A percentile compares a stretch with the other conserved stretches of the same genome.
phyloP scores from a whole-genome alignment of 306 rosid species.

The Sesbania bispinosa region DNA sequence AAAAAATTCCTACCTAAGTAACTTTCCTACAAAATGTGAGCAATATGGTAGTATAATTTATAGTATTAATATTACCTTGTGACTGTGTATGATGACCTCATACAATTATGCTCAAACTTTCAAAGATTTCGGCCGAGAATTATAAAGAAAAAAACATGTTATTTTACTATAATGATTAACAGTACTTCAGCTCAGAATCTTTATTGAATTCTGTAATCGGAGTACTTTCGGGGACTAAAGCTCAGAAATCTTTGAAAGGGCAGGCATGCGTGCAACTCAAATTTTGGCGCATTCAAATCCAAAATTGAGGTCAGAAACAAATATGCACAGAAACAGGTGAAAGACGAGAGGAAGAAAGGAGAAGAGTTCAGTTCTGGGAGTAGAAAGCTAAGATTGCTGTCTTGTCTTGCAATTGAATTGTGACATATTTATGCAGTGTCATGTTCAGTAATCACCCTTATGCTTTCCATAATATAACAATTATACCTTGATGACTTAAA shows the following conservation, averaged over 20 bases:
- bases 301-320: conserved; percentile 19
- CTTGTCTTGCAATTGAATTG: conserved; percentile 6
- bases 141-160: background rate
- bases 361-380: background rate
- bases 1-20: background rate
- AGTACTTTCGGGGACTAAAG: conserved; percentile 4
- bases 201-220: conserved; percentile 13
- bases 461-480: conserved; percentile 33
- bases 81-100: background rate
- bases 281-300: background rate
- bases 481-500: conserved; percentile 24
- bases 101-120: background rate
- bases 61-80: background rate
- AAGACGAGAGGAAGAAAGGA: background rate
- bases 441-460: conserved; percentile 25
- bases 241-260: background rate
- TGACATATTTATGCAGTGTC: conserved; percentile 37
- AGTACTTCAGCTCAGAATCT: conserved; percentile 5
- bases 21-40: background rate
- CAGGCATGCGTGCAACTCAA: background rate
- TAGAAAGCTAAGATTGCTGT: conserved; percentile 10
- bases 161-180: background rate
- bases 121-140: background rate
- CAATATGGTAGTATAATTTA: background rate
- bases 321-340: background rate